Conservation (phyloP, 495 filamentous ascomycete species). For the Annulohypoxylon stygium region DNA sequence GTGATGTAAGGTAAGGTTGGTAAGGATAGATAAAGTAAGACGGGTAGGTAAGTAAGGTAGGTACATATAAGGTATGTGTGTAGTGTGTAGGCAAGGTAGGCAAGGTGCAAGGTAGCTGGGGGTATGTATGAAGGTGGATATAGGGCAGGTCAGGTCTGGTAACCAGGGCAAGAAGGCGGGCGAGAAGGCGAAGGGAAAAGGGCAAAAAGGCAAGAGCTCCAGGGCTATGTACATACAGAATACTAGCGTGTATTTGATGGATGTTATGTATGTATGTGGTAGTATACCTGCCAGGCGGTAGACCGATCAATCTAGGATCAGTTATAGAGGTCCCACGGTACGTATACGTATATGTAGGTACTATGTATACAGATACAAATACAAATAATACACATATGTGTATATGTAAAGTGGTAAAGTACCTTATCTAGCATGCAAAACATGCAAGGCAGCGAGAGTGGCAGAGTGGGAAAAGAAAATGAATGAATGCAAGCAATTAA, state of each 20-base stretch:
- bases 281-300: conserved; percentile 1
- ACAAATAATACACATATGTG: neutral
- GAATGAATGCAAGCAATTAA: conserved; percentile 43
- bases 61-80: conserved; percentile 1
- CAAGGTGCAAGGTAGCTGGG: conserved; percentile 7
- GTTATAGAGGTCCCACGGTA: conserved; percentile 13
- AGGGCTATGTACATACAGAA: neutral
- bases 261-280: too few relatives aligned
- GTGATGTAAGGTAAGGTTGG: conserved; percentile 42
- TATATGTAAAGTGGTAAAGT: conserved; percentile 20
- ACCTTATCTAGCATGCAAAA: conserved; percentile 41
- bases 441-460: conserved; percentile 36
- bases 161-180: conserved; percentile 15
- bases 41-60: conserved; percentile 24
- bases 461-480: conserved; percentile 27
- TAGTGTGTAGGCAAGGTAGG: conserved; percentile 8
- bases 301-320: conserved; percentile 1
- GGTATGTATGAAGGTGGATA: conserved; percentile 32
- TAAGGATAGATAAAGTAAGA: conserved; percentile 45
- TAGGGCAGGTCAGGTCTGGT: conserved; percentile 25
- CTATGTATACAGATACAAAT: neutral
- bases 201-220: too few relatives aligned
- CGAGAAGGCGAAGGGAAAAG: too few relatives aligned
- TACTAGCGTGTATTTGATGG: neutral
- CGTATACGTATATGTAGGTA: neutral